Conservation (phyloP, 176 grass and related monocot genomes). For the Zizania latifolia region DNA sequence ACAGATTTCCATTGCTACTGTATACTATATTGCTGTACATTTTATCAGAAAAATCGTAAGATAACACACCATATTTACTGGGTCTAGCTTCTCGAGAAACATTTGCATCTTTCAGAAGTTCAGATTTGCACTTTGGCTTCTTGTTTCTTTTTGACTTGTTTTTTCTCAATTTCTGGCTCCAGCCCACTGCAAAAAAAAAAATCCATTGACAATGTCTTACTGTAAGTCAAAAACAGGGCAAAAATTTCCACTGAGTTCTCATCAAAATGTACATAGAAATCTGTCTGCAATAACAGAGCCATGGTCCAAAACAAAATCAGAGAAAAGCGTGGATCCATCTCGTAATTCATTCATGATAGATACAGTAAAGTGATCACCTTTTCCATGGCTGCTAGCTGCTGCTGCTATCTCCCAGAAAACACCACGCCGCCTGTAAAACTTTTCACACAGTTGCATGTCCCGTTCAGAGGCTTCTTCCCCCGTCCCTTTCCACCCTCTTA, state of each 20-base stretch:
- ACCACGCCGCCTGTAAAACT: slow-evolving; percentile 8
- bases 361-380: slow-evolving; percentile 36
- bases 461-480: neutral
- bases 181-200: neutral
- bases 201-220: neutral
- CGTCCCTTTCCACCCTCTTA: neutral
- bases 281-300: neutral
- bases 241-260: neutral
- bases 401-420: neutral
- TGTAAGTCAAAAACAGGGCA: neutral
- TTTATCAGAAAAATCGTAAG: neutral
- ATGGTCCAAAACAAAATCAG: neutral
- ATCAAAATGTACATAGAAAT: no score
- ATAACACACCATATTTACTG: neutral
- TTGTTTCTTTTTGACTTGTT: neutral
- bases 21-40: no score
- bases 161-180: neutral
- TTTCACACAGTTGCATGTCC: slow-evolving; percentile 24
- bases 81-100: neutral
- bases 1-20: neutral
- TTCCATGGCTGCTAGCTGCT: neutral
- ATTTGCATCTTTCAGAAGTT: neutral
- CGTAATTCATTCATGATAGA: neutral
- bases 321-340: slow-evolving; percentile 12
- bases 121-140: neutral